Base-by-base conservation (phyloP, 2,329 filamentous ascomycete genomes). In the Colletotrichum sp. region DNA sequence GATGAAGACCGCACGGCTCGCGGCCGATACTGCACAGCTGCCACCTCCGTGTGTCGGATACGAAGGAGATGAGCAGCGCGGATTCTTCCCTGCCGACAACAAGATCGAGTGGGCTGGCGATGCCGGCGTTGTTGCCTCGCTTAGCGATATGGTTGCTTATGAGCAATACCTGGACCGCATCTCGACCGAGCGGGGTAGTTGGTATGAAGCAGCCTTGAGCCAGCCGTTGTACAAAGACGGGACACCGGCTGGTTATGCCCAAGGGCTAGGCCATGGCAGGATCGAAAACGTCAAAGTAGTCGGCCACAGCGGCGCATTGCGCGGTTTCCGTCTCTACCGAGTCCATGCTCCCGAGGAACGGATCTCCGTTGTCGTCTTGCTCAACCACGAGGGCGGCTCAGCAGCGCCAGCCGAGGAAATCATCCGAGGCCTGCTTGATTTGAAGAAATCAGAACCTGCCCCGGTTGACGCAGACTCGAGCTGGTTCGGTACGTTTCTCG, bases 61-160 rank as follows among this genome's bases (percentile, higher is more conserved):
- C 74, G 86, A 88, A 76, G 86, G 86, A 5, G 79, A 80, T 18
- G 85, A 85, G 71, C 68, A 81, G 16, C 68, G 75, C 10, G 86
- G 86, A 0, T 87, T 82, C 66, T 76, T 81, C 5, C 79, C 82
- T 2, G 85, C 82, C 5, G 69, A 80, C 15, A 88, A 88, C 69
- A 80, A 81, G 1, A 87, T 88, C 64, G 85, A 88, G 74, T 88
- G 86, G 86, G 82, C 86, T 22, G 86, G 86, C 5, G 86, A 88
- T 79, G 86, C 86, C 8, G 86, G 86, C 9, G 79, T 87, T 15
- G 85, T 84, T 5, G 86, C 85, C 65, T 85, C 85, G 8, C 82
- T 88, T 4, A 78, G 80, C n/a, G 86, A 88, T 76, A 87, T 88
- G 86, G 82, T 87, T 66, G 84, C 84, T 1, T 88, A 87, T 71